Evolutionary conservation across 108 stramenopile genomes (phyloP).

Genomic region (Licmophora abbreviata): DNA sequence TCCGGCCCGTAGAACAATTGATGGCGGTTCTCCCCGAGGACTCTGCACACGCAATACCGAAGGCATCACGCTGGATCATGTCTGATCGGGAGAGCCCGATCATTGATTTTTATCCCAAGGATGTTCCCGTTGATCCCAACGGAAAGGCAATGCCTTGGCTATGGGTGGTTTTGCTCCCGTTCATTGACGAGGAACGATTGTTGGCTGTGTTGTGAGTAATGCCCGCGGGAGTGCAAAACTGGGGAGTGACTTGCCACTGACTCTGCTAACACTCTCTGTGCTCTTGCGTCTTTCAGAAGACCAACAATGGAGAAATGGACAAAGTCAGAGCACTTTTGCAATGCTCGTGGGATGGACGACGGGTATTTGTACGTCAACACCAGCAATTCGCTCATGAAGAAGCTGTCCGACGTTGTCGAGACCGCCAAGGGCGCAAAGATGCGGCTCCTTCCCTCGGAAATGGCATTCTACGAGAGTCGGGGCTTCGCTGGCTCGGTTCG

Average conservation of each 20-base stretch:
- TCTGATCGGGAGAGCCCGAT: conserved; percentile 83
- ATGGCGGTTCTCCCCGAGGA: conserved; percentile 95
- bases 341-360: conserved; percentile 77
- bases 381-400: conserved; percentile 44
- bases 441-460: conserved; percentile 31
- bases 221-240: not conserved
- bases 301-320: conserved; percentile 86
- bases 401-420: conserved; percentile 41
- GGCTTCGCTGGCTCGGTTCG: conserved; percentile 67
- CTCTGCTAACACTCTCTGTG: not conserved
- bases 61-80: conserved; percentile 90
- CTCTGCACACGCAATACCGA: conserved; percentile 91
- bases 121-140: conserved; percentile 95
- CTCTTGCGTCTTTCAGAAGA: conserved; percentile 14
- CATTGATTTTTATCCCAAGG: conserved; percentile 92
- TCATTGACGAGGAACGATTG: conserved; percentile 94
- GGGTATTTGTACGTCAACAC: conserved; percentile 77
- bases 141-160: conserved; percentile 99
- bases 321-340: conserved; percentile 64
- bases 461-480: conserved; percentile 38
- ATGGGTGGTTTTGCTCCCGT: conserved; percentile 96
- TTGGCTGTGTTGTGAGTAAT: conserved; percentile 60
- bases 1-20: conserved; percentile 95
- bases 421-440: conserved; percentile 38
- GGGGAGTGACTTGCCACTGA: not conserved